A percentile compares a stretch with the other conserved stretches of the same genome.
These are phyloP conservation scores for Turritis glabra DNA, from an alignment of 345 rosid species.

Conservation along the genomic window DNA sequence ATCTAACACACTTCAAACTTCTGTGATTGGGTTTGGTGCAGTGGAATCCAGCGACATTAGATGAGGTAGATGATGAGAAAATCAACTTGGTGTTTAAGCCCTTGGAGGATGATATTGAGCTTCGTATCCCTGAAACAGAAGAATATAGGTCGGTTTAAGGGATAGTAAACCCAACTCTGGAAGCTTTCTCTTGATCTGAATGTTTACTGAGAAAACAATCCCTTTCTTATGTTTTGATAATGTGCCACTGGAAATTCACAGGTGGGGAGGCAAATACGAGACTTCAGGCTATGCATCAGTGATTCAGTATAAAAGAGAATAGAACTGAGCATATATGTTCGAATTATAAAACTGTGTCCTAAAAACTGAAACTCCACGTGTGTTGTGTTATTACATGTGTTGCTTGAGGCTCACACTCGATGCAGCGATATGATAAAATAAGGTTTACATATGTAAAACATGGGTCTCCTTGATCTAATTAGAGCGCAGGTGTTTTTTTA, in stretches of 20 bases:
- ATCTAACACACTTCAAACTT: conserved; percentile 4
- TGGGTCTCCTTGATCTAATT: not conserved
- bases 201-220: not conserved
- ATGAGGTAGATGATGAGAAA: conserved; percentile 58
- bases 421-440: conserved; percentile 5
- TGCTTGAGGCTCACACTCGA: not conserved
- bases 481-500: not conserved
- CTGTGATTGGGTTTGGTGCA: conserved; percentile 35
- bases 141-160: conserved; percentile 52
- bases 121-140: conserved; percentile 68
- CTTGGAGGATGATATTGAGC: conserved; percentile 63
- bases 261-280: conserved; percentile 90
- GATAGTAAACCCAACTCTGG: not conserved
- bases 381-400: conserved; percentile 12
- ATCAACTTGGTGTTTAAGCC: conserved; percentile 62
- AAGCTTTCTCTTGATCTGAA: not conserved
- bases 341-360: not conserved
- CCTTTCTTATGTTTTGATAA: not conserved
- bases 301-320: not conserved
- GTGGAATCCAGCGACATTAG: conserved; percentile 77
- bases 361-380: conserved; percentile 3
- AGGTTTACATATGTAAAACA: conserved; percentile 5
- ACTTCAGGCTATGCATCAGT: conserved; percentile 50
- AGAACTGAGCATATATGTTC: conserved; percentile 13
- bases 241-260: conserved; percentile 30